phyloP scores from a whole-genome alignment of 768 basidiomycete genomes.

The Leucosporidium scottii region DNA sequence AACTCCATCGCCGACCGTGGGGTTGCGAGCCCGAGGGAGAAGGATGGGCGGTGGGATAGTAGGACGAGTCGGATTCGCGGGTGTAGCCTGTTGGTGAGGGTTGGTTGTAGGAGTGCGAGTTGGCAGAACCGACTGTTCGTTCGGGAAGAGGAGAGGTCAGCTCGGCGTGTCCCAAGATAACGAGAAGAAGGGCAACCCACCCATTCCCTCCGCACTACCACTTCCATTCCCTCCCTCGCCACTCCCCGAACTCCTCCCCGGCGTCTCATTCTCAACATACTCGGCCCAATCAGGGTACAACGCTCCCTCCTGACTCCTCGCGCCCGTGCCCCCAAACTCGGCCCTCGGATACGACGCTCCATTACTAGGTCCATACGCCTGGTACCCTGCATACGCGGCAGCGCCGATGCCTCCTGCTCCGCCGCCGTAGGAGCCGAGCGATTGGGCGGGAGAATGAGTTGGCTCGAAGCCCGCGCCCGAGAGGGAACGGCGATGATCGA shows the following conservation, averaged over 20 bases:
- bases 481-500: background rate
- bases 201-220: conserved; percentile 14
- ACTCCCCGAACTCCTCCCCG: background rate
- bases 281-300: conserved; percentile 25
- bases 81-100: background rate
- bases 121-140: conserved; percentile 14
- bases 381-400: background rate
- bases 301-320: conserved; percentile 21
- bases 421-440: background rate
- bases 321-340: conserved; percentile 2
- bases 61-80: conserved; percentile 19
- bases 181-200: conserved; percentile 4
- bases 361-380: conserved; percentile 4
- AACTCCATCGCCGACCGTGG: too few species aligned
- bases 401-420: background rate
- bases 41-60: conserved; percentile 6
- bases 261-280: conserved; percentile 12
- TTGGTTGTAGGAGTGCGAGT: conserved; percentile 11
- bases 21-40: background rate
- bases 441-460: conserved; percentile 10
- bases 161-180: too few species aligned
- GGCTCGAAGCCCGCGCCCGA: conserved; percentile 7
- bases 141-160: background rate
- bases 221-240: background rate
- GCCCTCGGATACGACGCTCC: background rate